Percentiles rank a stretch among this genome's conserved stretches.
These are phyloP conservation scores for Arachnomyces sp. DNA, from an alignment of 2,329 filamentous ascomycete genomes.

Conservation along the genomic window DNA sequence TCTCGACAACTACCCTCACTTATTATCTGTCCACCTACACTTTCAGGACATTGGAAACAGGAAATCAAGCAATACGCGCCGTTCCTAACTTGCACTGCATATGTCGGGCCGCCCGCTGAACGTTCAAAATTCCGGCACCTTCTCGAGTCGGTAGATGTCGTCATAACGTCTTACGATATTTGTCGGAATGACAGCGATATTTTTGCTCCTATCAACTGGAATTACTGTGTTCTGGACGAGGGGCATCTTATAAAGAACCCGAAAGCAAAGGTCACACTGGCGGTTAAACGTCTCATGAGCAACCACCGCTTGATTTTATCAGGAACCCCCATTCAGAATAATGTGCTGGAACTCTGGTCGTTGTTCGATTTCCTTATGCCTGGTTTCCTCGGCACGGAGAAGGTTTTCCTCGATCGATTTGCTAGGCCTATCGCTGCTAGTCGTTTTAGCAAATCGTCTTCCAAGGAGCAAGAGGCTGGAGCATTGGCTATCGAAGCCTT, in stretches of 20 bases:
- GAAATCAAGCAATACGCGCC: constrained; percentile 94
- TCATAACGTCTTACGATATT: constrained; percentile 97
- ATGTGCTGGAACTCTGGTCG: constrained; percentile 94
- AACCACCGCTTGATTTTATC: constrained; percentile 96
- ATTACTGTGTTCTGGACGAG: constrained; percentile 94
- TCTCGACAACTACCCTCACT: constrained; percentile 75
- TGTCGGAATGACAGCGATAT: constrained; percentile 92
- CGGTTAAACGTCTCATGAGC: constrained; percentile 80
- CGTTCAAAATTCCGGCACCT: constrained; percentile 62
- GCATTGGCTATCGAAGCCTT: constrained; percentile 95
- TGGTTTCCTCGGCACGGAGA: constrained; percentile 90
- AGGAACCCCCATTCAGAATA: constrained; percentile 95
- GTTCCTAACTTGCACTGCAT: constrained; percentile 81
- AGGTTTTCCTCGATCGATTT: constrained; percentile 92
- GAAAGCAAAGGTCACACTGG: constrained; percentile 88
- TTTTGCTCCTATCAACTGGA: constrained; percentile 79
- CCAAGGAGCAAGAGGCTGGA: constrained; percentile 95
- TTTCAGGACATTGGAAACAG: constrained; percentile 98
- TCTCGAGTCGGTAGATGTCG: constrained; percentile 75
- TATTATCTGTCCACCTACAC: constrained; percentile 90
- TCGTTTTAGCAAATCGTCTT: constrained; percentile 92
- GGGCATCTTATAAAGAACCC: constrained; percentile 98
- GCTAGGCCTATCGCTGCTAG: constrained; percentile 92
- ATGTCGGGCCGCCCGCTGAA: constrained; percentile 81
- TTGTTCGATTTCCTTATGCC: constrained; percentile 99